Base-by-base conservation (phyloP, 345 rosid species). In the Turritis glabra region DNA sequence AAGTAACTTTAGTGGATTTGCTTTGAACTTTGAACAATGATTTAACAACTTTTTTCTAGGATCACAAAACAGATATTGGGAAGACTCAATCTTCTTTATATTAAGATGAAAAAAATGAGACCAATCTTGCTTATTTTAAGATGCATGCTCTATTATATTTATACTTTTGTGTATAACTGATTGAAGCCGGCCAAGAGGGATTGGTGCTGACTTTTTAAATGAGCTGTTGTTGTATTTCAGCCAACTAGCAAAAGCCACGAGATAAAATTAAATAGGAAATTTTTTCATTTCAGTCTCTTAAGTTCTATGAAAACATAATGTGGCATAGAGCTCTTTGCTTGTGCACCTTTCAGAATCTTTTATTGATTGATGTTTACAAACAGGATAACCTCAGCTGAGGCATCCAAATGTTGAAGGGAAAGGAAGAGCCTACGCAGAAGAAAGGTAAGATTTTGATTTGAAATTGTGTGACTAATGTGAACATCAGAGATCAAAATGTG, bases 121-220 rank as follows among this genome's bases (percentile, higher is more conserved):
- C 71, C 17, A 43, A 52, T 62, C 43, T 64, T 71, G 18, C 22
- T 54, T 47, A 47, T 26, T 26, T 38, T 21, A 55, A 53, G 71
- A 70, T 64, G 10, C 71, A 69, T 76, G 71, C 14, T 55, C 3
- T 46, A 35, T 43, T 47, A 61, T 64, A 64, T 70, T 17, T 55
- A 54, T 64, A 13, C 52, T 70, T 44, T 58, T 60, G 53, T 69
- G 9, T 53, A 26, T 59, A 37, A 64, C 56, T 77, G 50, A 58
- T 77, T 71, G 32, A 50, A 65, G 76, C 72, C 80, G 80, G 80
- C 80, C 55, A 50, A 64, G 5, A 70, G 53, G 8, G 67, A 35
- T 63, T 58, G 67, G 21, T 65, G 77, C 17, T 65, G 77, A 57
- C 72, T 57, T 64, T 35, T 77, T 22, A 50, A 15, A 71, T 71